A percentile compares a stretch with the other conserved stretches of the same genome.
Conservation (phyloP, 2,329 filamentous ascomycete genomes). For the Stachybotrys elegans region DNA sequence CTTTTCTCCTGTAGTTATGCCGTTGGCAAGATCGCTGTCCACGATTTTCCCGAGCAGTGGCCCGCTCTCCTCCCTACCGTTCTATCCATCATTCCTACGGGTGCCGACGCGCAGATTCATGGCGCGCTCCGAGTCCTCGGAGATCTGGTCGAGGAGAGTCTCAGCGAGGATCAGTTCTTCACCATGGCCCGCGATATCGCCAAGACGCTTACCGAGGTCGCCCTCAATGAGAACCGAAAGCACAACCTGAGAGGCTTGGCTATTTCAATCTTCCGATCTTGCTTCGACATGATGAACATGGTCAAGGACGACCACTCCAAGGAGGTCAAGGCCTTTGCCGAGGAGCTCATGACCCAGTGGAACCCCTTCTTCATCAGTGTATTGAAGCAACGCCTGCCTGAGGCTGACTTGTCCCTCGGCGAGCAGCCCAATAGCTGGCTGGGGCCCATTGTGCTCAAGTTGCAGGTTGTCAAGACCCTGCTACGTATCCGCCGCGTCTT, state of each 20-base stretch:
- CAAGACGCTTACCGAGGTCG: conserved; percentile 76
- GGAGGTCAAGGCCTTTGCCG: conserved; percentile 83
- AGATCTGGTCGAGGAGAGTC: conserved; percentile 87
- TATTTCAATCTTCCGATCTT: conserved; percentile 83
- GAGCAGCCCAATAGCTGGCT: conserved; percentile 66
- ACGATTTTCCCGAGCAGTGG: conserved; percentile 94
- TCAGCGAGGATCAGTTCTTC: conserved; percentile 95
- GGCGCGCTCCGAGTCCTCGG: conserved; percentile 82
- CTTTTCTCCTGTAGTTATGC: conserved; percentile 46
- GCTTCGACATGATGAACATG: conserved; percentile 95
- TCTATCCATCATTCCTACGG: conserved; percentile 69
- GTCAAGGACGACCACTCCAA: conserved; percentile 88
- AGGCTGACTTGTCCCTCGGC: conserved; percentile 43
- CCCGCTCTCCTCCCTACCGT: conserved; percentile 79
- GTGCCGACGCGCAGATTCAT: conserved; percentile 75
- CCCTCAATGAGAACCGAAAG: conserved; percentile 69
- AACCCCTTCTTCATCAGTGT: conserved; percentile 81
- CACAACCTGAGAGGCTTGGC: conserved; percentile 76
- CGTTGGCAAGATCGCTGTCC: conserved; percentile 88
- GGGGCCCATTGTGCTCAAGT: conserved; percentile 77
- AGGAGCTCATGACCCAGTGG: conserved; percentile 79
- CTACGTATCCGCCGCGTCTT: conserved; percentile 86
- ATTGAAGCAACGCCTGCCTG: conserved; percentile 70
- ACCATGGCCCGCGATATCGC: conserved; percentile 81
- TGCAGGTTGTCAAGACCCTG: conserved; percentile 90